Base-by-base conservation (phyloP, 495 filamentous ascomycete genomes). In the Neurospora sp. region DNA sequence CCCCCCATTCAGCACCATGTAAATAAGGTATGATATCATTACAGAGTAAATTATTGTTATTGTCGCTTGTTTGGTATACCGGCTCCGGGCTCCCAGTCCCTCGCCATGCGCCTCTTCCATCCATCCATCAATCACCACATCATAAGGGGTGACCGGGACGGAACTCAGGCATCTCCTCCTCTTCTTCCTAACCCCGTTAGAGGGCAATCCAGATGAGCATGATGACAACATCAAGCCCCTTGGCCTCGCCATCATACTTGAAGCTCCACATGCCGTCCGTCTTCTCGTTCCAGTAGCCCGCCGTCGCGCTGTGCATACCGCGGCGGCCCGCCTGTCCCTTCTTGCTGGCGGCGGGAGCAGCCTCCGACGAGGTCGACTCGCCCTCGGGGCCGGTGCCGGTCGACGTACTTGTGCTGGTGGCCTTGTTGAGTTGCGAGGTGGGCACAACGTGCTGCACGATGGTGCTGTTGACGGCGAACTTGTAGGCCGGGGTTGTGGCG, bases 201-300 rank as follows among this genome's bases (percentile, higher is more conserved):
- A 90, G 82, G 45, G 86, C 84, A 72, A 98, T 92, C 96, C 96
- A 99, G 68, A 96, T 92, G 73, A 99, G 86, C 79, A 90, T 94
- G 70, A 99, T 87, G 71, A 99, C 93, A 70, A 97, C 90, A 81
- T 98, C 96, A 82, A 99, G 86, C 9, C 95, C 96, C 85, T 89
- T 91, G 79, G 83, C 88, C 82, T 94, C 92, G 27, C 89, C 93
- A 76, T 94, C 92, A 80, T 92, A 97, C 85, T 99, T 98, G 85
- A 90, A 96, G 79, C 90, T 97, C 93, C 93, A 99, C 92, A 96
- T 97, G 70, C 96, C 96, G 78, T 99, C 96, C 72, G 90, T 93
- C 85, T 96, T 94, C 77, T 96, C 93, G 79, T 98, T 95, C 96
- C 96, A 99, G 85, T 92, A 99, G 3, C 94, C 96, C 48, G 93